These are phyloP conservation scores for Trichoderma cornu-damae DNA, from an alignment of 2,329 filamentous ascomycete species.

Conservation along the genomic window DNA sequence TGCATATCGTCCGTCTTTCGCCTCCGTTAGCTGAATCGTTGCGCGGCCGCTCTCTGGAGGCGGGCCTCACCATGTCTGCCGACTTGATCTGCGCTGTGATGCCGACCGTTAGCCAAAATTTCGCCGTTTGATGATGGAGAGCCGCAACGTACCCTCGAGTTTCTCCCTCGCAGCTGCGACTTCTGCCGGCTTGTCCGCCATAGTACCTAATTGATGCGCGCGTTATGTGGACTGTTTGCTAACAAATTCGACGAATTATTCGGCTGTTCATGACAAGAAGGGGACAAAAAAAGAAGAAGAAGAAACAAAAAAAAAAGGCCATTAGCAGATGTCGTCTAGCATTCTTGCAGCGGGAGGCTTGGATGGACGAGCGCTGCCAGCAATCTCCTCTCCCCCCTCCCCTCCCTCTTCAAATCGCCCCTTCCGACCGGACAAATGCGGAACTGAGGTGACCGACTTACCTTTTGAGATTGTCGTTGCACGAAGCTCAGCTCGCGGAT, in stretches of 20 bases:
- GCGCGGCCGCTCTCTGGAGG: neutral
- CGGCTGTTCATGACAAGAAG: neutral
- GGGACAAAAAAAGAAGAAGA: too few relatives aligned
- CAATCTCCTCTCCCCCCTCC: too few relatives aligned
- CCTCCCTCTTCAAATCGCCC: neutral
- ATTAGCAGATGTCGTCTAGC: neutral
- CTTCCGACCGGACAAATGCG: neutral
- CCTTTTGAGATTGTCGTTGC: neutral
- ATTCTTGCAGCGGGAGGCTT: neutral
- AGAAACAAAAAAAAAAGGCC: too few relatives aligned
- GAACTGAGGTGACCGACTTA: neutral
- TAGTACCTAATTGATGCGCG: conserved; percentile 19
- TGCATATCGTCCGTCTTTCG: conserved; percentile 92
- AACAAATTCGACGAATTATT: neutral
- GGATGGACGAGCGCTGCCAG: neutral
- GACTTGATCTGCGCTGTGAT: conserved; percentile 87
- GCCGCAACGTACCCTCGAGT: conserved; percentile 59
- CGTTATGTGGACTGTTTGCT: neutral
- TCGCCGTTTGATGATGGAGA: neutral
- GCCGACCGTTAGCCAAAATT: conserved; percentile 21
- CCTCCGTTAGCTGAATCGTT: conserved; percentile 28
- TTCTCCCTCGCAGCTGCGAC: conserved; percentile 60
- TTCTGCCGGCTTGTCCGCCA: conserved; percentile 39
- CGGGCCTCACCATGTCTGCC: conserved; percentile 80
- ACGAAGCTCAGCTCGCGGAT: neutral